Base-by-base conservation (phyloP, 768 basidiomycete genomes). In the Piloderma croceum region DNA sequence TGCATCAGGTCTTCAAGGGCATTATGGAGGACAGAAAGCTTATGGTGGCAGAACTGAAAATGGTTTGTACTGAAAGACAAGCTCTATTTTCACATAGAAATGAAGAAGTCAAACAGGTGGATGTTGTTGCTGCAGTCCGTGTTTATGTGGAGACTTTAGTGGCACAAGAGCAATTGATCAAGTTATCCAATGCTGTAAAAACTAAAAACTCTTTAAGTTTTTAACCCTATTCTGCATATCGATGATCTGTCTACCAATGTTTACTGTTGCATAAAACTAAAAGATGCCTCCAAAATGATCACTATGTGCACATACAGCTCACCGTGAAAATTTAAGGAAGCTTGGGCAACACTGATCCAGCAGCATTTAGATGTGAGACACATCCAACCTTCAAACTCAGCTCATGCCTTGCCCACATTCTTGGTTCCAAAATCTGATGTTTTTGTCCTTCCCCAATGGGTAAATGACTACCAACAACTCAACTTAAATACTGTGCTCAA, bases 351-450 rank as follows among this genome's bases (percentile, higher is more conserved):
- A 0, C 45, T 71, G 0, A 49, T 73, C 0, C 36, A 67, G 0
- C 43, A n/a, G n/a, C n/a, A n/a, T n/a, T n/a, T n/a, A n/a, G n/a
- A n/a, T n/a, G n/a, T n/a, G n/a, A n/a, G n/a, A 62, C 39, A 51
- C 0, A 55, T 71, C 0, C 41, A 47, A 0, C 60, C 56, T 0
- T 69, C 61, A 0, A 46, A 46, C 0, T 63, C 57, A 0, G 29
- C 34, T 0, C 58, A 53, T 32, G 60, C 61, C 0, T 73, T 60
- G 0, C 68, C 64, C 0, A 52, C 58, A 0, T 73, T 70, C 39
- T 52, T 70, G 1, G 61, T 71, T 4, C 65, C 61, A 0, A 68
- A 64, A 35, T 29, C 57, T 0, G 62, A 69, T 22, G 53, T 52
- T 0, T 43, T 36, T 0, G 56, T 44, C 0, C 38, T 60, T 0